Evolutionary conservation across 2,329 filamentous ascomycete genomes (phyloP).

Genomic region (Cyphellophora attinorum): DNA sequence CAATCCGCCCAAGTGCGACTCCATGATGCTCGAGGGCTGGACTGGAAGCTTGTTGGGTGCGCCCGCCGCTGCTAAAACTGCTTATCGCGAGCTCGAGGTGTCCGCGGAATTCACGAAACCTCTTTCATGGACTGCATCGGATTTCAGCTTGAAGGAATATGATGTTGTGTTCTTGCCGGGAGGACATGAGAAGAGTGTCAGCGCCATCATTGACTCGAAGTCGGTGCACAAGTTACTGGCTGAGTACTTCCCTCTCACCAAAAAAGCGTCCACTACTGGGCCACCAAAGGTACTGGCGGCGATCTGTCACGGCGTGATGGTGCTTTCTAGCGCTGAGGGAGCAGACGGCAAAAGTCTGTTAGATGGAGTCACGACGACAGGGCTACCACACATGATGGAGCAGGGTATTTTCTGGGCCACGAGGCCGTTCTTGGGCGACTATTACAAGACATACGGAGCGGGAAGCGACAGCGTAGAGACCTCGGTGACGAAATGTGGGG

Average conservation of each 20-base stretch:
- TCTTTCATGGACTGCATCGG: constrained; percentile 34
- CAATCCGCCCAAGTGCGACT: constrained; percentile 38
- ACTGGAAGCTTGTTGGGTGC: constrained; percentile 42
- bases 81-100: constrained; percentile 35
- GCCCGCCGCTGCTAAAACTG: constrained; percentile 17
- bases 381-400: constrained; percentile 41
- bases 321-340: constrained; percentile 34
- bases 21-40: constrained; percentile 39
- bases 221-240: constrained; percentile 35
- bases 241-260: constrained; percentile 39
- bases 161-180: constrained; percentile 43
- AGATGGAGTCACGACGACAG: constrained; percentile 38
- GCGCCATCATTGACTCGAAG: constrained; percentile 42
- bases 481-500: constrained; percentile 35
- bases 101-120: constrained; percentile 35
- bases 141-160: constrained; percentile 36
- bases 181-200: constrained; percentile 44
- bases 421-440: constrained; percentile 41
- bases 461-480: constrained; percentile 41
- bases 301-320: constrained; percentile 46
- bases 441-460: constrained; percentile 48
- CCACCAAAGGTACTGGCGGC: constrained; percentile 38
- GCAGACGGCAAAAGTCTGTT: constrained; percentile 37
- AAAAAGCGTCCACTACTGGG: constrained; percentile 29
- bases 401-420: constrained; percentile 41